Base-by-base conservation (phyloP, 1,284 basidiomycete species). In the Boletus subluridellus region DNA sequence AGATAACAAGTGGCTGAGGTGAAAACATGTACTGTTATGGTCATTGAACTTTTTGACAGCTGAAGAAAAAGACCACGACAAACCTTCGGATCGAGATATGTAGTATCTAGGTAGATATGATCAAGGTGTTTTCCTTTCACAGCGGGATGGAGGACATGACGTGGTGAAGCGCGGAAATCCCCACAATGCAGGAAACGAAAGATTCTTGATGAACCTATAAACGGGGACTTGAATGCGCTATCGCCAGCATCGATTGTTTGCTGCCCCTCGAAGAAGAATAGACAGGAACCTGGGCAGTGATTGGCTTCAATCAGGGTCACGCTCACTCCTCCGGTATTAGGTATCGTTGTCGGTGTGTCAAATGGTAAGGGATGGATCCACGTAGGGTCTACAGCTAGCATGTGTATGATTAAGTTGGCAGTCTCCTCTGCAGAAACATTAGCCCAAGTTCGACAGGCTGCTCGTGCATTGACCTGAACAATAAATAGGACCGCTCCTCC, bases 241-340 rank as follows among this genome's bases (percentile, higher is more conserved):
- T 94, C 92, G 0, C 94, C 94, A 1, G 94, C 92, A 67, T 95
- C 80, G 49, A 89, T 76, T 0, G 94, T 98, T 71, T 97, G 95
- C 28, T 75, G 83, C 0, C 96, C 96, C 74, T 97, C 94, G 64
- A 96, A 98, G 21, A 97, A 80, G 73, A 98, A 98, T 9, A 99
- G 77, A 57, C 88, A 93, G 0, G 95, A 97, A 7, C 96, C 97
- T 0, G 97, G 96, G 6, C 94, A 96, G 70, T 98, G 97, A 69
- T 99, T 99, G 3, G 96, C 96, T 66, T 97, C 93, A n/a, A 99
- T 93, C 44, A 94, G 84, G 0, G 94, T 98, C 2, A 98, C 95
- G 39, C 76, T 80, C 39, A 98, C 93, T 2, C 94, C 95, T 34
- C 88, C 87, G 0, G 93, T 92, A 64, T 92, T 77, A 0, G 94